These are phyloP conservation scores for Hibiscus trionum DNA, from an alignment of 345 rosid species.

Conservation along the genomic window DNA sequence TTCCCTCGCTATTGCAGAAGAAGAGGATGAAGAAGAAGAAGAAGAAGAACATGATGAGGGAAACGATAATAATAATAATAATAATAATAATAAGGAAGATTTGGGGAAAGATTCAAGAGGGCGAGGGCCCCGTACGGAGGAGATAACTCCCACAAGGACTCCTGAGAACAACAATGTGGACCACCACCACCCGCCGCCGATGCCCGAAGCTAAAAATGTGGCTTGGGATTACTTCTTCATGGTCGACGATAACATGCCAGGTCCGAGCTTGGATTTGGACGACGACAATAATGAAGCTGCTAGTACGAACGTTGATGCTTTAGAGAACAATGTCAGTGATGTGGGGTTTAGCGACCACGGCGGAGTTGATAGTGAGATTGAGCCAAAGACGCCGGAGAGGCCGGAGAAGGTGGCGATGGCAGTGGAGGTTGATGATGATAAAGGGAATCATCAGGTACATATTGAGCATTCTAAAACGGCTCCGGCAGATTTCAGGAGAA, in stretches of 20 bases:
- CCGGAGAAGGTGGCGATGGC: constrained; percentile 15
- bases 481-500: constrained; percentile 46
- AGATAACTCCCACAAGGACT: constrained; percentile 30
- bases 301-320: constrained; percentile 14
- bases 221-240: constrained; percentile 68
- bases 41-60: constrained; percentile 19
- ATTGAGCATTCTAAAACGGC: constrained; percentile 59
- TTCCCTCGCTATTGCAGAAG: constrained; percentile 42
- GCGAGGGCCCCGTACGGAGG: constrained; percentile 18
- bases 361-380: constrained; percentile 22
- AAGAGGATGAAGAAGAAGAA: constrained; percentile 16
- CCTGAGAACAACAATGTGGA: constrained; percentile 21
- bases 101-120: constrained; percentile 25
- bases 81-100: constrained; percentile 7
- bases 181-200: constrained; percentile 28
- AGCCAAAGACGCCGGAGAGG: constrained; percentile 61
- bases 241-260: constrained; percentile 52
- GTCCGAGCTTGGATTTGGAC: constrained; percentile 42
- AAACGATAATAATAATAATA: constrained; percentile 9
- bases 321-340: constrained; percentile 18
- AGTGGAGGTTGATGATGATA: constrained; percentile 26
- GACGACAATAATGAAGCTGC: constrained; percentile 20
- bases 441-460: constrained; percentile 27
- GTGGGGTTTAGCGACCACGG: constrained; percentile 13
- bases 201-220: constrained; percentile 35